Base-by-base conservation (phyloP, 257 asterid species). In the Mentha longifolia region DNA sequence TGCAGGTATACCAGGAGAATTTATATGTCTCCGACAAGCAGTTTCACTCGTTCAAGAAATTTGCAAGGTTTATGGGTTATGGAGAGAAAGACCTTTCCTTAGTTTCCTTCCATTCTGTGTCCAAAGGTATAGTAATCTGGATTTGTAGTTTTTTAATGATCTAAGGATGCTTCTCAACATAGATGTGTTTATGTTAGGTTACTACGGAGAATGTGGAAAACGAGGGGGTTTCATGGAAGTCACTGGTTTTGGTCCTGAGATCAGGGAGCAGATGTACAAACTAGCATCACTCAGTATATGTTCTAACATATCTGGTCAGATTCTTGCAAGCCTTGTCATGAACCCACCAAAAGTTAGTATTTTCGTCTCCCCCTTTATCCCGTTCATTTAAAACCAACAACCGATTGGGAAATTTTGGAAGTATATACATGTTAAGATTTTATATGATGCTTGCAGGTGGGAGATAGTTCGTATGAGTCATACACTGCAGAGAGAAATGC, bases 141-240 rank as follows among this genome's bases (percentile, higher is more conserved):
- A 31, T 43, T 19, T 45, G 9, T 62, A 55, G 16, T 61, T 31
- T 19, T 45, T 33, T 59, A 68, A 47, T 35, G 42, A 60, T 61
- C 15, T 55, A n/a, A 60, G n/a, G 56, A 39, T 33, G 47, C 30
- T 67, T 65, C 65, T 59, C 9, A 3, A 64, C 57, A 69, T 68
- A 9, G 22, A 51, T 56, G 31, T 46, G 3, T 61, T 59, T 15
- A 13, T 71, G 16, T 69, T 65, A 94, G 99, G 99, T 41, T 91
- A 89, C 81, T 80, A 94, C 66, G 99, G 99, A 49, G 99, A 94
- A 80, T 94, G 97, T 65, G 99, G 98, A 80, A 94, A 91, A 77
- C 73, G 98, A 80, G 98, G 99, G 78, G 98, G 99, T 50, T 94
- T 91, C 79, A 94, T 94, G 99, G 99, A 94, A 80, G 80, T 94